Evolutionary conservation across 805 yeast species (phyloP), one percentile per base, ranked within the genome.

Genomic region (Candida rishiriensis): DNA sequence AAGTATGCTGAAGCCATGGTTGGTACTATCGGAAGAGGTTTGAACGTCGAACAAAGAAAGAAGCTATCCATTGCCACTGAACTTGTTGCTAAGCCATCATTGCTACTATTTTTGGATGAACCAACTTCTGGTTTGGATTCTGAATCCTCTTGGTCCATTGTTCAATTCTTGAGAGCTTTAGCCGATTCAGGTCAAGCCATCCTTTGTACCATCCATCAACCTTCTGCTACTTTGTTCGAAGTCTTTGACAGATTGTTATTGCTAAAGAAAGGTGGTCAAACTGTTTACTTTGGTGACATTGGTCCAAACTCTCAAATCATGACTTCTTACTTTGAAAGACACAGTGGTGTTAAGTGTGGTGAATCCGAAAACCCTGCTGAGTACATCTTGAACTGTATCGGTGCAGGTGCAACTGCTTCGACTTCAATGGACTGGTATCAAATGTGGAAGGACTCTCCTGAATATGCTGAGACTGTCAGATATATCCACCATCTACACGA

Each of bases 341-440:
- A 72, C 50, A 76, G 95, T 38, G 90, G 91, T 42, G 76, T 78
- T 46, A 70, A 75, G 43, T 85, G 91, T 70, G 77, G 73, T 43
- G 65, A 63, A 9, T 69, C 72, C 39, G 88, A 80, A 46, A 83
- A 83, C 50, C 89, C 89, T 41, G 89, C 88, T 41, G 89, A 83
- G 64, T 83, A 83, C 68, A 81, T 83, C 64, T 68, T 83, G 56
- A 79, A 81, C 49, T 80, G 81, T 55, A 82, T 85, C 61, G 91
- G 91, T 53, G 90, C 90, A 32, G 90, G 88, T 61, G 88, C 90
- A 8, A 83, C 88, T 42, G 84, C 88, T 10, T 63, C 70, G 43
- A 76, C 77, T 33, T 58, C 62, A 36, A 73, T 72, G 45, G 84
- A 85, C 61, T 85, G 85, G 81, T 70, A 73, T 60, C 79, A 80